A percentile compares a stretch with the other conserved stretches of the same genome.
These are phyloP conservation scores for Corylus avellana DNA, from an alignment of 306 rosid species.

Conservation along the genomic window DNA sequence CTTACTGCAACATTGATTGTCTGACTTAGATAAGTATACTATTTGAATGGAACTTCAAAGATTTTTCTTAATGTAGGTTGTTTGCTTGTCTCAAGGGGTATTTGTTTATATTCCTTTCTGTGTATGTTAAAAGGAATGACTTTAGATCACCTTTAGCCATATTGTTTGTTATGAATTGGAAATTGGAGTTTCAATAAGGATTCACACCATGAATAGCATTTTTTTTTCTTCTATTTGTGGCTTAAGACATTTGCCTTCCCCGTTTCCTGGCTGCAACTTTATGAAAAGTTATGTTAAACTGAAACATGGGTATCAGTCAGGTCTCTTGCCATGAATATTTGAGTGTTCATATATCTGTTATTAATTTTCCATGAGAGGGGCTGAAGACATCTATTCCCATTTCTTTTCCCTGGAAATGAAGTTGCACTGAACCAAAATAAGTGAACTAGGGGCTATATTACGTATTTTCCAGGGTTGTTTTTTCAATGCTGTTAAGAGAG, in stretches of 20 bases:
- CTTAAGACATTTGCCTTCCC: not conserved
- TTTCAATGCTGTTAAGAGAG: constrained; percentile 64
- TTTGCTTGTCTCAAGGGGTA: not conserved
- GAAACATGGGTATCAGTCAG: constrained; percentile 3
- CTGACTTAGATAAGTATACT: not conserved
- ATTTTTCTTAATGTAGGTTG: not conserved
- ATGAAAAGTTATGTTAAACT: not conserved
- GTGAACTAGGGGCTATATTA: constrained; percentile 36
- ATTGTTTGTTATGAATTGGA: not conserved
- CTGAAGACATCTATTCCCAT: constrained; percentile 34
- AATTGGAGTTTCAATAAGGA: not conserved
- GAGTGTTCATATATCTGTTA: constrained; percentile 7
- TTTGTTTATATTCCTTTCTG: not conserved
- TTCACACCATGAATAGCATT: not conserved
- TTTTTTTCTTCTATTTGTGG: not conserved
- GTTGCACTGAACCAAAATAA: constrained; percentile 35
- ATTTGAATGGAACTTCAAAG: not conserved
- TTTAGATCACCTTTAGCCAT: not conserved
- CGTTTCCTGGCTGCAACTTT: not conserved
- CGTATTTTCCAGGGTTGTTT: constrained; percentile 44
- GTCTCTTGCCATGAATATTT: constrained; percentile 12
- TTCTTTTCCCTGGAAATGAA: constrained; percentile 27
- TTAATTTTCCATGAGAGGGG: constrained; percentile 30
- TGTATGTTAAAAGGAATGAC: not conserved
- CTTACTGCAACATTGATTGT: not conserved